These are phyloP conservation scores for Fusarium subtropicale DNA, from an alignment of 2,329 filamentous ascomycete species.

Conservation along the genomic window DNA sequence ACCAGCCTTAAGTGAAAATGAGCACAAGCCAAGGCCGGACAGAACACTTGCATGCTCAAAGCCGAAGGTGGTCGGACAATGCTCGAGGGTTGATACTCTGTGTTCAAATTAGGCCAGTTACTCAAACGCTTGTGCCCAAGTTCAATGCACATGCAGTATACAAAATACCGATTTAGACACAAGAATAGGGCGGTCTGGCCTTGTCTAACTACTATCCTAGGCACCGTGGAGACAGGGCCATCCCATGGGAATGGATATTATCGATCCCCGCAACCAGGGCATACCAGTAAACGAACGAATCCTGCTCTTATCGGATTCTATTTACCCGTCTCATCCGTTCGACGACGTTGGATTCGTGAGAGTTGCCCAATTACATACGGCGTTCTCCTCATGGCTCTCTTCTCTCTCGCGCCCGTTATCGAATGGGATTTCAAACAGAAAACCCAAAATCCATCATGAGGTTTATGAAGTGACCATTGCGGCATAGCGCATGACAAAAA, in stretches of 20 bases:
- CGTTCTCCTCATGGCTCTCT: neutral
- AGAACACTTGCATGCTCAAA: constrained; percentile 27
- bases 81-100: neutral
- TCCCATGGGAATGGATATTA: constrained; percentile 36
- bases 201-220: constrained; percentile 6
- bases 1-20: constrained; percentile 27
- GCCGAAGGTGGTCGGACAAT: constrained; percentile 13
- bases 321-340: constrained; percentile 23
- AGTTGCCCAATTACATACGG: constrained; percentile 3
- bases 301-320: constrained; percentile 3
- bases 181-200: constrained; percentile 28
- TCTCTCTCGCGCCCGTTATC: neutral
- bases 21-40: constrained; percentile 8
- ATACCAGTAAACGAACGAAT: constrained; percentile 1
- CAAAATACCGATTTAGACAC: constrained; percentile 26
- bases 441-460: constrained; percentile 33
- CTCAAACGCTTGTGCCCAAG: neutral
- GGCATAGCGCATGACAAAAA: constrained; percentile 10
- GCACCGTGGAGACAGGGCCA: constrained; percentile 11
- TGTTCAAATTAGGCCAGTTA: neutral
- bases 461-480: constrained; percentile 27
- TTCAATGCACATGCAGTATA: neutral
- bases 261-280: constrained; percentile 31
- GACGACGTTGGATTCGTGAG: constrained; percentile 1
- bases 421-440: neutral